These are phyloP conservation scores for Cyberlindnera amylophila DNA, from an alignment of 805 yeast species.

Conservation along the genomic window DNA sequence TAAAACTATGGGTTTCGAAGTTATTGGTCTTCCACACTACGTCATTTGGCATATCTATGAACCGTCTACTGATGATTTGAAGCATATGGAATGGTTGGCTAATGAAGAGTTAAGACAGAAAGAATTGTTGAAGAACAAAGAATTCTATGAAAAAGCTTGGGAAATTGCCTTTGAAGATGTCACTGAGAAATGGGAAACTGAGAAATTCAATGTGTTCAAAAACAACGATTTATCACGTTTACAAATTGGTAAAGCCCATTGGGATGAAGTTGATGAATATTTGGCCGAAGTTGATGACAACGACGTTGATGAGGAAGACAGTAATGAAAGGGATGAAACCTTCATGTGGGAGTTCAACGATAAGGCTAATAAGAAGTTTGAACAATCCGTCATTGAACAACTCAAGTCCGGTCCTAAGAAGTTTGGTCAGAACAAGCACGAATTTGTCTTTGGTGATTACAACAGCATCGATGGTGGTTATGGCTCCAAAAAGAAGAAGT, in stretches of 20 bases:
- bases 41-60: conserved; percentile 97
- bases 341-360: conserved; percentile 20
- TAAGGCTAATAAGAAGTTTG: conserved; percentile 21
- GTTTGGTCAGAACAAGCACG: conserved; percentile 21
- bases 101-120: conserved; percentile 65
- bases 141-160: conserved; percentile 70
- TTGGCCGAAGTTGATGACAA: conserved; percentile 23
- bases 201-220: conserved; percentile 65
- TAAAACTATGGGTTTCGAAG: conserved; percentile 80
- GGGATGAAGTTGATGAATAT: conserved; percentile 58
- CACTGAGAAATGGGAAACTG: conserved; percentile 66
- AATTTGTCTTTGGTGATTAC: conserved; percentile 19
- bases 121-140: conserved; percentile 59
- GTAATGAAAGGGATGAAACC: conserved; percentile 16
- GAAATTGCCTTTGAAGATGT: conserved; percentile 75
- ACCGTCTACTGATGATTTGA: conserved; percentile 88
- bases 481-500: conserved; percentile 21
- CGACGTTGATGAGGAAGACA: conserved; percentile 10
- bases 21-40: conserved; percentile 89
- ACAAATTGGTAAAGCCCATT: conserved; percentile 55
- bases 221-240: conserved; percentile 62
- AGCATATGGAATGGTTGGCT: conserved; percentile 87
- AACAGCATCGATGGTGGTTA: conserved; percentile 16
- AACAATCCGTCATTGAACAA: conserved; percentile 20
- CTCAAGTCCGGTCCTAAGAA: conserved; percentile 18